Conservation (phyloP, 2,329 filamentous ascomycete genomes). For the Diaporthe citrichinensis region DNA sequence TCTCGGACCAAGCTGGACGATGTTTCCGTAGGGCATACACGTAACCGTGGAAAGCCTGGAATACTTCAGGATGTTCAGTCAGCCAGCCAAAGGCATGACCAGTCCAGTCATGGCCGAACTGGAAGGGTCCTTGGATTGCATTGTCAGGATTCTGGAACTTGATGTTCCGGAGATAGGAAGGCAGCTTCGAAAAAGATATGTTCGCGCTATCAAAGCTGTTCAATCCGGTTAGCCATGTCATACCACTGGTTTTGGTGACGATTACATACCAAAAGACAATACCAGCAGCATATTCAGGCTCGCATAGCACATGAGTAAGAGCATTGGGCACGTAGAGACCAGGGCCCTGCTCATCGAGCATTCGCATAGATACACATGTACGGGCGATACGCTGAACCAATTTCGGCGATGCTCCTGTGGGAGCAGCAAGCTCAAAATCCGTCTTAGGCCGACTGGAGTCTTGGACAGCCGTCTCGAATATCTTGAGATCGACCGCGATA, state of each 20-base stretch:
- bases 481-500: not conserved
- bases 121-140: not conserved
- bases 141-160: not conserved
- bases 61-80: not conserved
- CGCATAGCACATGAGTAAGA: not conserved
- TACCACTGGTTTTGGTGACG: not conserved
- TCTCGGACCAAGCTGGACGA: not conserved
- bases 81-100: not conserved
- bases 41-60: not conserved
- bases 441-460: conserved; percentile 1
- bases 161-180: not conserved
- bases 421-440: not conserved
- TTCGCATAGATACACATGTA: not conserved
- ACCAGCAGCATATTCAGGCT: not conserved
- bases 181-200: not conserved
- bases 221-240: not conserved
- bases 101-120: not conserved
- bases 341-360: not conserved
- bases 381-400: conserved; percentile 8
- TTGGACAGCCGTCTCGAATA: not conserved
- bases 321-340: not conserved
- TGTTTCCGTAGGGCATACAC: not conserved
- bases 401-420: not conserved
- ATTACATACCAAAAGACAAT: not conserved
- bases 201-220: not conserved